These are phyloP conservation scores for Acer saccharum DNA, from an alignment of 345 rosid genomes.

Conservation along the genomic window DNA sequence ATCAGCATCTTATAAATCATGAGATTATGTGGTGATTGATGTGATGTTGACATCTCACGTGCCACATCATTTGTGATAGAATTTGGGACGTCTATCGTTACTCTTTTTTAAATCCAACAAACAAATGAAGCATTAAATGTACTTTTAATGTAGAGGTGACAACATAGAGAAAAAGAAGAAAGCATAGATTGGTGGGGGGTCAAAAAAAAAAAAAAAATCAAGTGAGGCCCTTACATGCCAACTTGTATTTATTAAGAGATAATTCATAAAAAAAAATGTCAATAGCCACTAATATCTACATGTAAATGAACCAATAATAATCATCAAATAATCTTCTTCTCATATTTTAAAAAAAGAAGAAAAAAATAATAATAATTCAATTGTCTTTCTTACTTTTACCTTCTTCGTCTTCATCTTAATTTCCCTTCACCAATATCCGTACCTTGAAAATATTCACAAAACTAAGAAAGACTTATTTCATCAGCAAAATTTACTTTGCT, in stretches of 20 bases:
- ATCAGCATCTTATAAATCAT: no score
- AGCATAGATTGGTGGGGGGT: neutral
- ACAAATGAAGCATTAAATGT: no score
- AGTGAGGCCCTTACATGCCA: constrained; percentile 12
- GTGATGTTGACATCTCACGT: no score
- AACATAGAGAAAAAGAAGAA: neutral
- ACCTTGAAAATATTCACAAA: constrained; percentile 10
- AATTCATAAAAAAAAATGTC: neutral
- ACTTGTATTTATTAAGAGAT: neutral
- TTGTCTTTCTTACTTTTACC: neutral
- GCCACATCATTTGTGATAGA: no score
- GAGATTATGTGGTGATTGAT: no score
- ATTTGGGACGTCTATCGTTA: no score
- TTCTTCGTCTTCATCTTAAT: neutral
- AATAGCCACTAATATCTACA: neutral
- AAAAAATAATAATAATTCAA: neutral
- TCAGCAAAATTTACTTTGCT: neutral
- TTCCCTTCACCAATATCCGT: neutral
- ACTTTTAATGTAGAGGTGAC: neutral
- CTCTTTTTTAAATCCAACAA: no score
- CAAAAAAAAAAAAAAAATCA: neutral
- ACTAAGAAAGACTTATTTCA: constrained; percentile 1
- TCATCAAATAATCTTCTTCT: constrained; percentile 1
- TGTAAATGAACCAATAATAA: constrained; percentile 14
- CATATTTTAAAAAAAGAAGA: neutral